Evolutionary conservation across 345 rosid genomes (phyloP), one percentile per base, ranked within the genome.

Genomic region (Eutrema japonicum): DNA sequence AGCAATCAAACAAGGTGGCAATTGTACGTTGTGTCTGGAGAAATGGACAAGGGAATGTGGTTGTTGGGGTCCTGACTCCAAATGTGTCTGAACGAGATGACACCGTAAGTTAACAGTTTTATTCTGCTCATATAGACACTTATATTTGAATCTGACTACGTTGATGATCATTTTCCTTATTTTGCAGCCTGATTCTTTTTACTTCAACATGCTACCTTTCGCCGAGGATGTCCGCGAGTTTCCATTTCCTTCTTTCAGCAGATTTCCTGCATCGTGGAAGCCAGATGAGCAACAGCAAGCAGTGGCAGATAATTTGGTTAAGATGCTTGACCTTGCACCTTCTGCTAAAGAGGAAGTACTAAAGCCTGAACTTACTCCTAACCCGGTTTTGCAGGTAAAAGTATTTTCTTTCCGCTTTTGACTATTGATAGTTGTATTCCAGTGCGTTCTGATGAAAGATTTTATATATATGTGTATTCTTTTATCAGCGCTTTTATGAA

Each of bases 11-110:
- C 66, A 87, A 78, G 76, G 92, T 91, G 45, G 96, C 96, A 57
- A 87, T 95, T 72, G 64, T 89, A 69, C 96, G 97, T 16, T 95
- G 99, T 77, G 99, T 89, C 70, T 95, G 99, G 99, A 88, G 93
- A 82, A 89, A 89, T 59, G 93, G 93, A 68, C 96, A 82, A 74
- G 82, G 83, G 43, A 88, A 64, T 67, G 93, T 88, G 40, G 88
- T 86, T 73, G 74, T 95, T 75, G 99, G 97, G 42, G 84, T 85
- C 78, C 81, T 95, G 81, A 87, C 88, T 55, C 96, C 99, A 67
- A 88, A 86, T 68, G 60, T 91, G 14, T 87, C 96, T 70, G 81
- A 87, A 61, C 85, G 80, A 65, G 89, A 83, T 55, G 82, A 87
- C 40, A 76, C 80, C 22, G 97, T 95, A 82, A 78, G 92, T 81